Evolutionary conservation across 306 rosid species (phyloP).

Genomic region (Cotoneaster glaucophyllus): DNA sequence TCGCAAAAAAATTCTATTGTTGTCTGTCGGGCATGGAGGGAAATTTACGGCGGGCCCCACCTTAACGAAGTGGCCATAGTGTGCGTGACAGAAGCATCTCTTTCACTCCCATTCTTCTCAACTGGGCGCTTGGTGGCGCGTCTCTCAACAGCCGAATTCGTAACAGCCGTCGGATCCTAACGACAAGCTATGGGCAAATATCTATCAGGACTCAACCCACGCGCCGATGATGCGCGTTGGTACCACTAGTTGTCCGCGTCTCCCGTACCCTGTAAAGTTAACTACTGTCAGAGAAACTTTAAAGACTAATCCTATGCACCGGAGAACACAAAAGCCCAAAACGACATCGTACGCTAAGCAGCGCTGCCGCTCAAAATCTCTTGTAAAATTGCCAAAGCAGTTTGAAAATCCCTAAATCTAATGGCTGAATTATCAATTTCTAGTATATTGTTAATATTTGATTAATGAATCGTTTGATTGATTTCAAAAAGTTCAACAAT

Average conservation of each 20-base stretch:
- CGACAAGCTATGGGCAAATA: too few relatives aligned
- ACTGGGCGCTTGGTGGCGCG: background rate
- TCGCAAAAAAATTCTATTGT: background rate
- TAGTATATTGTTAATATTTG: too few relatives aligned
- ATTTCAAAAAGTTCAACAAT: too few relatives aligned
- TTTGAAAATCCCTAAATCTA: too few relatives aligned
- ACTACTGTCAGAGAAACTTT: background rate
- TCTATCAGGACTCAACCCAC: background rate
- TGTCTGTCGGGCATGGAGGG: conserved; percentile 20
- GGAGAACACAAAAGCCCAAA: background rate
- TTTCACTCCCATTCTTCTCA: background rate
- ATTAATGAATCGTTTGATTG: too few relatives aligned
- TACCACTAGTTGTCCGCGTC: background rate
- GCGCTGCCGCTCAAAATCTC: background rate
- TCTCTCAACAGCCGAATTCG: too few relatives aligned
- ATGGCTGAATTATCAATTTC: too few relatives aligned
- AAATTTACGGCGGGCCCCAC: conserved; percentile 23
- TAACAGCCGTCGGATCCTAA: background rate
- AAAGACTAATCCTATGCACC: too few relatives aligned
- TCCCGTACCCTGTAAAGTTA: conserved; percentile 6
- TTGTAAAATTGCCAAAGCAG: too few relatives aligned
- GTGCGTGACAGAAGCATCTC: conserved; percentile 24
- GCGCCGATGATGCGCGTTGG: background rate
- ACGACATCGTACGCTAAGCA: background rate
- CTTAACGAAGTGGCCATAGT: background rate